phyloP scores from a whole-genome alignment of 2,329 filamentous ascomycete species.

The Hypoxylon sp. region DNA sequence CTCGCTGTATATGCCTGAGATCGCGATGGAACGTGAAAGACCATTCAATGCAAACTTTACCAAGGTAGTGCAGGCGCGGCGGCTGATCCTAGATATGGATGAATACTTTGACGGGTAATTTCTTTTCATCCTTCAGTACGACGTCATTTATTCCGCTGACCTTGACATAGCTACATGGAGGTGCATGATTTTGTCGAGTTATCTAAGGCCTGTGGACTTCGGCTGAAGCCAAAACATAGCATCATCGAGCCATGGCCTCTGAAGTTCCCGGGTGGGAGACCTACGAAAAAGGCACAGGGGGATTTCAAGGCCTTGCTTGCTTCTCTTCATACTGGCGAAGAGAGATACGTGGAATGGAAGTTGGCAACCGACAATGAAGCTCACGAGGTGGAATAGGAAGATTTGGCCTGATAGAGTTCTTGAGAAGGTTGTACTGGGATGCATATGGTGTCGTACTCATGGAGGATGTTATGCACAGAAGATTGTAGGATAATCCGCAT shows the following conservation, averaged over 20 bases:
- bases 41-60: constrained; percentile 14
- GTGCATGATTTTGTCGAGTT: neutral
- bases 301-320: constrained; percentile 40
- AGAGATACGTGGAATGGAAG: constrained; percentile 19
- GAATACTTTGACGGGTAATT: constrained; percentile 22
- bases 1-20: constrained; percentile 12
- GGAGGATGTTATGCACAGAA: no score
- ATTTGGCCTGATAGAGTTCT: no score
- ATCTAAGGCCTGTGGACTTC: constrained; percentile 30
- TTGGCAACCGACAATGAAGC: no score
- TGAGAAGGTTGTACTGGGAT: no score
- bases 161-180: constrained; percentile 15
- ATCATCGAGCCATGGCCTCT: constrained; percentile 49
- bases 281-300: constrained; percentile 36
- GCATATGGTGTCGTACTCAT: no score
- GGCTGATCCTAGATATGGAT: constrained; percentile 14
- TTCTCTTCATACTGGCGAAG: constrained; percentile 5
- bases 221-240: constrained; percentile 45
- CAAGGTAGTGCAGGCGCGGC: constrained; percentile 1
- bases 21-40: neutral
- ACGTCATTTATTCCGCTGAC: neutral
- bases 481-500: no score
- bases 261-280: constrained; percentile 35
- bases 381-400: no score
- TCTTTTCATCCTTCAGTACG: neutral